Evolutionary conservation across 768 basidiomycete genomes (phyloP), one percentile per base, ranked within the genome.

Genomic region (Pleurotus tuber-regium): DNA sequence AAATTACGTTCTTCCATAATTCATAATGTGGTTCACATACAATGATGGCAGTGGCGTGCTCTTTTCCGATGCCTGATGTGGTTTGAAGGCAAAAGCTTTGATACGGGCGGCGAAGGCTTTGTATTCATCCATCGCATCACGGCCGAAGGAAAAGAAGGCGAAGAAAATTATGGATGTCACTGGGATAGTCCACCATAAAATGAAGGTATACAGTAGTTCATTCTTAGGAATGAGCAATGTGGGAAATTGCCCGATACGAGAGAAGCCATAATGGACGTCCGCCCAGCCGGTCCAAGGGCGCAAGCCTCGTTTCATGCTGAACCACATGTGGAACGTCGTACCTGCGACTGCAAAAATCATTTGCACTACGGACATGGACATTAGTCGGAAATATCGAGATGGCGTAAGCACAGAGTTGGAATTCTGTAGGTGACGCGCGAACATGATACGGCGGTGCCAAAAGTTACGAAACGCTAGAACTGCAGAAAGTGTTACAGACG

Each of bases 311-410:
- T 29, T 53, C 18, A 46, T 42, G 47, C 65, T 53, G 10, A 67
- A 67, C 51, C 70, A 72, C n/a, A 75, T 55, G 53, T 75, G 69
- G 14, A 71, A 52, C 39, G 61, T 58, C 52, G 78, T 54, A 1
- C 76, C 55, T 11, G 75, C 56, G 18, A 75, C 70, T 10, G 72
- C 59, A 1, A 64, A 46, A 16, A 79, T 70, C 50, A 80, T 24
- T 19, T 40, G n/a, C 4, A 24, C 76, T 18, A 72, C 54, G 7
- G 76, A 75, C 21, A 80, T 71, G 2, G 75, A 64, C 48, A 86
- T 69, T 7, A 83, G 77, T 14, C 86, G 80, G 28, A 81, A 58
- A 61, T 87, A 89, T 10, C 72, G 65, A 7, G 72, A 71, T 6
- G 72, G 67, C 7, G 70, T 74, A 35, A 79, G 67, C 6, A 70